Percentiles rank a stretch among this genome's conserved stretches.
Evolutionary conservation across 2,329 filamentous ascomycete genomes (phyloP).

Genomic region (Aspergillus novofumigatus): DNA sequence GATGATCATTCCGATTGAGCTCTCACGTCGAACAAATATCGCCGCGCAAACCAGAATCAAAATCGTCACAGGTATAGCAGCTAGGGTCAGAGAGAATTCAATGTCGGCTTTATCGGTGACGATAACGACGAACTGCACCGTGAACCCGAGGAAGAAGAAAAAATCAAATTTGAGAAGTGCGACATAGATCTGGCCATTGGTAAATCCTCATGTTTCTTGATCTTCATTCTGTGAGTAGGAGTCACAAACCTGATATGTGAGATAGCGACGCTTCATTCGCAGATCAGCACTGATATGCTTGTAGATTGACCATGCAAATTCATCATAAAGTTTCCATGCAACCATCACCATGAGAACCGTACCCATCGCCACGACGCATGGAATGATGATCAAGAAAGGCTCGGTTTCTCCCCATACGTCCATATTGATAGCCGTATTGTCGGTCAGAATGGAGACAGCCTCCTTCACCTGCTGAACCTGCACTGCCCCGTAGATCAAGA

Average conservation of each 20-base stretch:
- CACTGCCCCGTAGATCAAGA: conserved; percentile 88
- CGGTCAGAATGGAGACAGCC: conserved; percentile 58
- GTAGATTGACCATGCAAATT: conserved; percentile 99
- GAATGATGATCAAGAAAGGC: conserved; percentile 79
- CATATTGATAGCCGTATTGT: conserved; percentile 41
- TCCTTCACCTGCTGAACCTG: conserved; percentile 86
- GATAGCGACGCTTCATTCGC: conserved; percentile 91
- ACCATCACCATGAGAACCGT: conserved; percentile 70
- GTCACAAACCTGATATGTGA: conserved; percentile 80
- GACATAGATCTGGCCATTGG: conserved; percentile 75
- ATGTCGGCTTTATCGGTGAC: conserved; percentile 65
- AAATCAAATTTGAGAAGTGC: conserved; percentile 98
- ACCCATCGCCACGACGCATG: conserved; percentile 72
- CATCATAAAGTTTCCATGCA: conserved; percentile 94
- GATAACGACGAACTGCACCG: conserved; percentile 94
- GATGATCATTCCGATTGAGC: conserved; percentile 67
- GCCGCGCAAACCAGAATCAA: conserved; percentile 80
- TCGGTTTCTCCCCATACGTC: conserved; percentile 66
- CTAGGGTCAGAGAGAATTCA: conserved; percentile 83
- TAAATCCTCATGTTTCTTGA: neutral
- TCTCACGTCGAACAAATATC: conserved; percentile 80
- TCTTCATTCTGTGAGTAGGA: neutral
- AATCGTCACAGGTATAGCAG: conserved; percentile 87
- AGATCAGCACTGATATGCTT: conserved; percentile 98
- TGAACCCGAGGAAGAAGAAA: conserved; percentile 99